Evolutionary conservation across 2,329 filamentous ascomycete species (phyloP).

Genomic region (Dothistroma septosporum): DNA sequence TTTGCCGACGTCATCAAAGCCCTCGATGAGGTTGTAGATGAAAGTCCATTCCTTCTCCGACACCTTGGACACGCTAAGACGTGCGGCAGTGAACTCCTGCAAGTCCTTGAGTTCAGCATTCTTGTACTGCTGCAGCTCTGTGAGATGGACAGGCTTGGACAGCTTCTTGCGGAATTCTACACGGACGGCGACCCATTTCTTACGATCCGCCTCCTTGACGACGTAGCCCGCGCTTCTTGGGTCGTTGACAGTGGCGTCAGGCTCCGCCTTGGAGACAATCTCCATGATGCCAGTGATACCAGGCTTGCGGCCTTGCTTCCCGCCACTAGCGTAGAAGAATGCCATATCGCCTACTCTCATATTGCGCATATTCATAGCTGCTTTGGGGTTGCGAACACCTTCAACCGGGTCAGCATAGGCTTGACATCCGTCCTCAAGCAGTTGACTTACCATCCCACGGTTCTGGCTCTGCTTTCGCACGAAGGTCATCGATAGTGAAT

Average conservation of each 20-base stretch:
- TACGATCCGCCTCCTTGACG: slow-evolving; percentile 64
- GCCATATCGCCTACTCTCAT: slow-evolving; percentile 91
- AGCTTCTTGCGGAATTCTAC: slow-evolving; percentile 87
- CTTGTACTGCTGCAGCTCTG: slow-evolving; percentile 63
- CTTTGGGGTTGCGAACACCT: slow-evolving; percentile 51
- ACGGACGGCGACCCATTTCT: slow-evolving; percentile 84
- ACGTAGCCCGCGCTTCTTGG: slow-evolving; percentile 78
- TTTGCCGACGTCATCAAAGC: slow-evolving; percentile 17
- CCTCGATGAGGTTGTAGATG: slow-evolving; percentile 41
- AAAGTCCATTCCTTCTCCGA: slow-evolving; percentile 61
- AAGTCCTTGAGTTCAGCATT: slow-evolving; percentile 54
- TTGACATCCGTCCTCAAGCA: not conserved
- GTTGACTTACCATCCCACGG: slow-evolving; percentile 76
- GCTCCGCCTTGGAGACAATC: slow-evolving; percentile 76
- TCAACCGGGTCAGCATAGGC: slow-evolving; percentile 20
- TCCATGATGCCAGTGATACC: slow-evolving; percentile 67
- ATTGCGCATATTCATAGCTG: slow-evolving; percentile 80
- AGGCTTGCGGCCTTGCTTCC: slow-evolving; percentile 61
- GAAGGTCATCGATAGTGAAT: slow-evolving; percentile 91
- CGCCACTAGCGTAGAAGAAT: slow-evolving; percentile 97
- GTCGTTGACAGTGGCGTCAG: slow-evolving; percentile 72
- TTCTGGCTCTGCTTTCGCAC: slow-evolving; percentile 68
- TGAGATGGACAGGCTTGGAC: slow-evolving; percentile 61
- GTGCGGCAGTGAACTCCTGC: slow-evolving; percentile 77
- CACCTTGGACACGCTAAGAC: slow-evolving; percentile 75